Evolutionary conservation across 1,284 basidiomycete species (phyloP).

Genomic region (Dichomitus squalens): DNA sequence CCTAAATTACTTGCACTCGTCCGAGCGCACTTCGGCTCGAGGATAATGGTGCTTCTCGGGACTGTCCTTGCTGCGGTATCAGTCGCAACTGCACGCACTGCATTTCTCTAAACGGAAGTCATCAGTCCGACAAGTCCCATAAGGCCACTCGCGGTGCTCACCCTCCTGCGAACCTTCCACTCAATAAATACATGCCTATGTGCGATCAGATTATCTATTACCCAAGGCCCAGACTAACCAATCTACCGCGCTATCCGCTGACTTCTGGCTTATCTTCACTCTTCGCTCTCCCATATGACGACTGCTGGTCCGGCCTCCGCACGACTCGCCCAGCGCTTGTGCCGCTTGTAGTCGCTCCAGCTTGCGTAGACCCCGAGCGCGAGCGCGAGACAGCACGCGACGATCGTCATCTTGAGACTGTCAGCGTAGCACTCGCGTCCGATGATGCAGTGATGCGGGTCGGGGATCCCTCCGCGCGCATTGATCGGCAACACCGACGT

Average conservation of each 20-base stretch:
- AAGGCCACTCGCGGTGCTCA: too few species aligned
- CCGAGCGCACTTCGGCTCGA: too few species aligned
- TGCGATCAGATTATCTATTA: too few species aligned
- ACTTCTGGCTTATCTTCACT: constrained; percentile 15
- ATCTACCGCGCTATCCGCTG: too few species aligned
- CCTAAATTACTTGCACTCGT: too few species aligned
- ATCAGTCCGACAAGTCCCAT: too few species aligned
- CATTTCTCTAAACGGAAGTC: too few species aligned
- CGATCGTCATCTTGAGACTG: constrained; percentile 51
- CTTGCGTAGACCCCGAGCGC: constrained; percentile 50
- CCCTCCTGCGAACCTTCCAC: too few species aligned
- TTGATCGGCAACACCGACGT: not conserved
- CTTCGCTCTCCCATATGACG: constrained; percentile 33
- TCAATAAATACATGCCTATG: too few species aligned
- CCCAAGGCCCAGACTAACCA: not conserved
- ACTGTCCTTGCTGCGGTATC: too few species aligned
- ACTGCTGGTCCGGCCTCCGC: constrained; percentile 14
- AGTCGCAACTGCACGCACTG: too few species aligned
- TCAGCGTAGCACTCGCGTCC: constrained; percentile 56
- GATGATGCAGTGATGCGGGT: constrained; percentile 47
- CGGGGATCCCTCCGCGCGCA: constrained; percentile 31
- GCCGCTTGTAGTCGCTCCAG: constrained; percentile 45
- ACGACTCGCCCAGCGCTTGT: constrained; percentile 13
- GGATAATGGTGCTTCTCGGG: too few species aligned
- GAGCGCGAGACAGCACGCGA: constrained; percentile 49